Percentiles rank a stretch among this genome's conserved stretches.
These are phyloP conservation scores for Croton setiger DNA, from an alignment of 441 rosid species.

Conservation along the genomic window DNA sequence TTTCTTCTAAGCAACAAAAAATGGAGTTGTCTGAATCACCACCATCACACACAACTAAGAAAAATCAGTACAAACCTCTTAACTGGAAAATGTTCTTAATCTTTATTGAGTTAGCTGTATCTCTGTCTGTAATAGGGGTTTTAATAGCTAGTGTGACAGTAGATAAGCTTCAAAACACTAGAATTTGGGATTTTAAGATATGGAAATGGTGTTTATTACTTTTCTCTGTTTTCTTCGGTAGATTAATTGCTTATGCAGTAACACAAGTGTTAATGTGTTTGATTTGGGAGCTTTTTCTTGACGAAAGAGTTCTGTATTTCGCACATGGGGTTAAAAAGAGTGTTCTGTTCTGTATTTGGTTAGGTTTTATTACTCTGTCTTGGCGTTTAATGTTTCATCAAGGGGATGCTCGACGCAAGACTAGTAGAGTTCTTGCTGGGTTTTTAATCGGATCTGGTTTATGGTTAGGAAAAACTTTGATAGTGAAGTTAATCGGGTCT, in stretches of 20 bases:
- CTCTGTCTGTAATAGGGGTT: slow-evolving; percentile 32
- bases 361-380: slow-evolving; percentile 43
- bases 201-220: slow-evolving; percentile 57
- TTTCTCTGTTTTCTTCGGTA: slow-evolving; percentile 44
- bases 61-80: slow-evolving; percentile 15
- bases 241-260: slow-evolving; percentile 40
- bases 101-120: slow-evolving; percentile 43
- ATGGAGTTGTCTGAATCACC: background rate
- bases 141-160: slow-evolving; percentile 52
- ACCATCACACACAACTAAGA: background rate
- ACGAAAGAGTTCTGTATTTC: slow-evolving; percentile 56
- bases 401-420: slow-evolving; percentile 7
- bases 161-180: slow-evolving; percentile 24
- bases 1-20: background rate
- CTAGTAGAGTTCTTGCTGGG: slow-evolving; percentile 32
- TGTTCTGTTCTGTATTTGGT: slow-evolving; percentile 46
- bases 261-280: slow-evolving; percentile 37
- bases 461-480: slow-evolving; percentile 40
- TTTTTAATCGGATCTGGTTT: slow-evolving; percentile 37
- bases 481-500: slow-evolving; percentile 35
- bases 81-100: slow-evolving; percentile 31
- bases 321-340: slow-evolving; percentile 46
- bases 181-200: slow-evolving; percentile 39
- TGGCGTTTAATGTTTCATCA: slow-evolving; percentile 50
- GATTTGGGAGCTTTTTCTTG: slow-evolving; percentile 45